Evolutionary conservation across 1,284 basidiomycete genomes (phyloP).

Genomic region (Cutaneotrichosporon sp.): DNA sequence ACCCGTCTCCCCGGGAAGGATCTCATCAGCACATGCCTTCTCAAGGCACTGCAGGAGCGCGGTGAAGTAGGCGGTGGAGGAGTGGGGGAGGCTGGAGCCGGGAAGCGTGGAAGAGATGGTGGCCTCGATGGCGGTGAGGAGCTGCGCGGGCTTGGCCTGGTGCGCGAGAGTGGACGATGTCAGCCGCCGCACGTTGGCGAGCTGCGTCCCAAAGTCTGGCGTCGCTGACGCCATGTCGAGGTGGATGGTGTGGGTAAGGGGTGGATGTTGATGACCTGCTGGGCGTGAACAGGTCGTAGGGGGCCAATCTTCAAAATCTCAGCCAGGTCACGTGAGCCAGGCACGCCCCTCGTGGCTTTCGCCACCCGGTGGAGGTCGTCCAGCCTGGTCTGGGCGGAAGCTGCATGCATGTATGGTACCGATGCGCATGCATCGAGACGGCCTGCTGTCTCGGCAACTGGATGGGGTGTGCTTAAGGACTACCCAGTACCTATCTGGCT

Average conservation of each 20-base stretch:
- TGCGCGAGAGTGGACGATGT: conserved; percentile 77
- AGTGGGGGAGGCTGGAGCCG: conserved; percentile 65
- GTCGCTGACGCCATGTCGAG: conserved; percentile 25
- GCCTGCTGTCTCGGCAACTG: too few relatives aligned
- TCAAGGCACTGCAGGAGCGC: conserved; percentile 63
- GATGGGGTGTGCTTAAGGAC: too few relatives aligned
- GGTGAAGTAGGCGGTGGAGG: conserved; percentile 85
- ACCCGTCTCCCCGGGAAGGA: conserved; percentile 33
- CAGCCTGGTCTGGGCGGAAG: background rate
- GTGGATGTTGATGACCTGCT: conserved; percentile 4
- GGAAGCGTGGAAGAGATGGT: conserved; percentile 61
- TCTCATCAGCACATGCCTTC: conserved; percentile 48
- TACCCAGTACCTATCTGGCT: background rate
- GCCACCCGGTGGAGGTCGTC: conserved; percentile 8
- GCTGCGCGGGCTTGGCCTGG: conserved; percentile 86
- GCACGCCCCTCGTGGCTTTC: background rate
- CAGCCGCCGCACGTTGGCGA: conserved; percentile 87
- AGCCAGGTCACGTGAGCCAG: conserved; percentile 8
- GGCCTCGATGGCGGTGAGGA: conserved; percentile 84
- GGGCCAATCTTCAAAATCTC: conserved; percentile 13
- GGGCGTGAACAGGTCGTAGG: background rate
- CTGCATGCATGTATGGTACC: background rate
- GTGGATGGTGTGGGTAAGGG: conserved; percentile 1
- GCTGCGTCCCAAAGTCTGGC: conserved; percentile 53
- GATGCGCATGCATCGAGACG: background rate